Evolutionary conservation across 2,329 filamentous ascomycete genomes (phyloP).

Genomic region (Fonsecaea erecta): DNA sequence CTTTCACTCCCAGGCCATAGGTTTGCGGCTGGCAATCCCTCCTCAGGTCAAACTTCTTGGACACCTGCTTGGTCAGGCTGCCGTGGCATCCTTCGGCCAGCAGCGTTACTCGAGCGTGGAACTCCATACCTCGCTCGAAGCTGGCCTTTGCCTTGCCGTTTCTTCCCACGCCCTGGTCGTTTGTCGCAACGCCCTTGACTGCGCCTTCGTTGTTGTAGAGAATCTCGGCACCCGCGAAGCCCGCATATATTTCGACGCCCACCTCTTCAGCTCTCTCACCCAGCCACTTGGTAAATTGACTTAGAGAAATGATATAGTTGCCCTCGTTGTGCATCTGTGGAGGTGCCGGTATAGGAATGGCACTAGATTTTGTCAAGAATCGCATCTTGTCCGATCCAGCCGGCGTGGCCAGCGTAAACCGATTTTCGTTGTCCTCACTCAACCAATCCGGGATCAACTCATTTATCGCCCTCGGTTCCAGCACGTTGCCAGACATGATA

Average conservation of each 20-base stretch:
- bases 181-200: conserved; percentile 92
- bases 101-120: conserved; percentile 87
- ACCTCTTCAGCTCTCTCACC: conserved; percentile 95
- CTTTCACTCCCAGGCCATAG: conserved; percentile 91
- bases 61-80: conserved; percentile 90
- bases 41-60: conserved; percentile 89
- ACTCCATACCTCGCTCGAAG: conserved; percentile 98
- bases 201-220: conserved; percentile 85
- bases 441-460: conserved; percentile 95
- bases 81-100: conserved; percentile 96
- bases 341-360: conserved; percentile 82
- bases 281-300: conserved; percentile 94
- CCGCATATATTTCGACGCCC: conserved; percentile 94
- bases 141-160: conserved; percentile 83
- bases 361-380: conserved; percentile 80
- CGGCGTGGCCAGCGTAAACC: conserved; percentile 85
- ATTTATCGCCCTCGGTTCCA: conserved; percentile 84
- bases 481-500: conserved; percentile 92
- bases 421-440: conserved; percentile 80
- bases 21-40: conserved; percentile 91
- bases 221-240: conserved; percentile 92
- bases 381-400: conserved; percentile 87
- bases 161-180: conserved; percentile 83
- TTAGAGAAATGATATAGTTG: conserved; percentile 96
- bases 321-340: conserved; percentile 98